Evolutionary conservation across 768 basidiomycete genomes (phyloP).

Genomic region (Leccinum imitatum): DNA sequence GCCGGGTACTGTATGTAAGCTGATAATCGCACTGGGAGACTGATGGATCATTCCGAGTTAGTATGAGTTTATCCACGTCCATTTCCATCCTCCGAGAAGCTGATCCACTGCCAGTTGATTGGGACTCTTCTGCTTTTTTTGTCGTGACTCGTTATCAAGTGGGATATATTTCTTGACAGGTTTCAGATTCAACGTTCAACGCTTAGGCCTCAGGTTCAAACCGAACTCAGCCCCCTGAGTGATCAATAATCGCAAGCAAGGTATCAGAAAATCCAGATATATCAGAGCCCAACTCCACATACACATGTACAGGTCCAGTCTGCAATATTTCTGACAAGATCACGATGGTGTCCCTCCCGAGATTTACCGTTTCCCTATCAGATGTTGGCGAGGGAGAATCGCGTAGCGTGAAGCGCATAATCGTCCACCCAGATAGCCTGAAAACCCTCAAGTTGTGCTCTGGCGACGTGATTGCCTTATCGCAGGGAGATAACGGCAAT

Average conservation of each 20-base stretch:
- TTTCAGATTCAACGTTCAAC: neutral
- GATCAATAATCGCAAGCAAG: neutral
- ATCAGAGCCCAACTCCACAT: neutral
- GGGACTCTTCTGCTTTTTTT: neutral
- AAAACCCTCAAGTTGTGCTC: conserved; percentile 62
- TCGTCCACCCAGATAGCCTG: conserved; percentile 60
- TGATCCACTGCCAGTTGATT: conserved; percentile 1
- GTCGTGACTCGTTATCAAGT: neutral
- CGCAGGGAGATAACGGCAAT: conserved; percentile 35
- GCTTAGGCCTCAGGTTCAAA: neutral
- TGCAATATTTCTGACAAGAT: conserved; percentile 1
- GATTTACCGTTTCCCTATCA: conserved; percentile 41
- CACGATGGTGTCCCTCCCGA: conserved; percentile 22
- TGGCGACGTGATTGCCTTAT: conserved; percentile 66
- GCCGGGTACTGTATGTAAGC: conserved; percentile 8
- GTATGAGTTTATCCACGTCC: conserved; percentile 11
- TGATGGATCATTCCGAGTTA: neutral
- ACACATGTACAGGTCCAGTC: neutral
- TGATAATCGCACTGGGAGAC: neutral
- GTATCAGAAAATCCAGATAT: neutral
- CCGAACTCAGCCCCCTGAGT: conserved; percentile 2
- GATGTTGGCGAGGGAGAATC: conserved; percentile 36
- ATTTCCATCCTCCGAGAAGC: conserved; percentile 9
- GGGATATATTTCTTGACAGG: conserved; percentile 6
- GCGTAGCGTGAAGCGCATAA: conserved; percentile 61